A percentile compares a stretch with the other conserved stretches of the same genome.
These are phyloP conservation scores for Purpureocillium takamizusanense DNA, from an alignment of 2,329 filamentous ascomycete genomes.

Conservation along the genomic window DNA sequence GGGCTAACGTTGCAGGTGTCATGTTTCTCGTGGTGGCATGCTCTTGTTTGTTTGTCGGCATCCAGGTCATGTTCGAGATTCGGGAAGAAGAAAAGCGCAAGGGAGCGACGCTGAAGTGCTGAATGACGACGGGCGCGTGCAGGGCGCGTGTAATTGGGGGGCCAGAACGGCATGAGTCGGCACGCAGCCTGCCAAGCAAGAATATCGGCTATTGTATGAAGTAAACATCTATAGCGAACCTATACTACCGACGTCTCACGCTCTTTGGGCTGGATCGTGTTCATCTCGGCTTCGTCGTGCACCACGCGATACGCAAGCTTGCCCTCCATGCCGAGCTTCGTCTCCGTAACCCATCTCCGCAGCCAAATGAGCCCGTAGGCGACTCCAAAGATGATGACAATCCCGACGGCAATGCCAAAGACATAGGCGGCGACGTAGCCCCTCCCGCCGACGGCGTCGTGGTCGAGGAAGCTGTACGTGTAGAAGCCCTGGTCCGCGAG, in stretches of 20 bases:
- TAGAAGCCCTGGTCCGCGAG: constrained; percentile 63
- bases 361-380: constrained; percentile 41
- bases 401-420: constrained; percentile 46
- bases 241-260: neutral
- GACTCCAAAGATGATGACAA: constrained; percentile 42
- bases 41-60: constrained; percentile 68
- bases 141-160: too few relatives aligned
- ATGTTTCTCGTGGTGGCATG: constrained; percentile 66
- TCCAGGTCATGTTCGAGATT: constrained; percentile 95
- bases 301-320: constrained; percentile 25
- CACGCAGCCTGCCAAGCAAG: too few relatives aligned
- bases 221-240: too few relatives aligned
- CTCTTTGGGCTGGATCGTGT: constrained; percentile 10
- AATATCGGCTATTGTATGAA: too few relatives aligned
- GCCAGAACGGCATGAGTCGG: too few relatives aligned
- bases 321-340: constrained; percentile 31
- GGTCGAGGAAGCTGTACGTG: constrained; percentile 70
- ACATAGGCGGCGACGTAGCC: constrained; percentile 54
- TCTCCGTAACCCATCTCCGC: constrained; percentile 40
- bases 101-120: constrained; percentile 80
- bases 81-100: constrained; percentile 74
- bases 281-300: constrained; percentile 17
- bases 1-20: constrained; percentile 41
- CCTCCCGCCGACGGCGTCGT: constrained; percentile 36
- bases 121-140: constrained; percentile 5